phyloP scores from a whole-genome alignment of 345 rosid genomes.

The Brassica incana region DNA sequence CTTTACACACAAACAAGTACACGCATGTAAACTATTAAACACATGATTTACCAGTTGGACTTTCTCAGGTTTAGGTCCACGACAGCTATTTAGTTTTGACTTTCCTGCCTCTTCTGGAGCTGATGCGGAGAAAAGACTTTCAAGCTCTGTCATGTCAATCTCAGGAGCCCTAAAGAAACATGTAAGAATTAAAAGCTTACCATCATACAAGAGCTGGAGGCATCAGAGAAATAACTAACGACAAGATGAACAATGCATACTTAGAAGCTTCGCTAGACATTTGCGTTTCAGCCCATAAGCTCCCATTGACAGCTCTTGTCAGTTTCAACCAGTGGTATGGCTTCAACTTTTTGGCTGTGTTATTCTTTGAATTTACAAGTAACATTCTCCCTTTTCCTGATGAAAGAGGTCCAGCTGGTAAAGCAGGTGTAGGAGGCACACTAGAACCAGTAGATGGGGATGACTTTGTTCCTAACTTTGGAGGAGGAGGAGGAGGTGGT shows the following conservation, averaged over 20 bases:
- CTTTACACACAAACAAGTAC: background rate
- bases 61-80: constrained; percentile 73
- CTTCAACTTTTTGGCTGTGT: constrained; percentile 73
- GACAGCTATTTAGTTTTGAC: constrained; percentile 42
- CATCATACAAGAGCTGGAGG: constrained; percentile 17
- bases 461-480: constrained; percentile 43
- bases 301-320: constrained; percentile 89
- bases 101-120: constrained; percentile 58
- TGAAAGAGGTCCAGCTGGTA: constrained; percentile 59
- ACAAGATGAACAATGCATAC: constrained; percentile 47
- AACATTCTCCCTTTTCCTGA: constrained; percentile 64
- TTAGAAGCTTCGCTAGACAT: constrained; percentile 80
- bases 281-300: constrained; percentile 97
- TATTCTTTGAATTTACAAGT: constrained; percentile 57
- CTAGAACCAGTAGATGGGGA: constrained; percentile 23
- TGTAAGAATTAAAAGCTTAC: constrained; percentile 13
- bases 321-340: constrained; percentile 97
- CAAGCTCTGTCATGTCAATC: constrained; percentile 94
- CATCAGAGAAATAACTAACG: constrained; percentile 5
- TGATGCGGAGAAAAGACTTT: constrained; percentile 70
- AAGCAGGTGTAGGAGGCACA: constrained; percentile 52
- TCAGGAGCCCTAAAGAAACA: constrained; percentile 71
- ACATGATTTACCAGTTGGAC: constrained; percentile 76
- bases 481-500: constrained; percentile 46
- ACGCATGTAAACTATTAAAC: background rate